These are phyloP conservation scores for Capsicum baccatum DNA, from an alignment of 257 asterid species.

Conservation along the genomic window DNA sequence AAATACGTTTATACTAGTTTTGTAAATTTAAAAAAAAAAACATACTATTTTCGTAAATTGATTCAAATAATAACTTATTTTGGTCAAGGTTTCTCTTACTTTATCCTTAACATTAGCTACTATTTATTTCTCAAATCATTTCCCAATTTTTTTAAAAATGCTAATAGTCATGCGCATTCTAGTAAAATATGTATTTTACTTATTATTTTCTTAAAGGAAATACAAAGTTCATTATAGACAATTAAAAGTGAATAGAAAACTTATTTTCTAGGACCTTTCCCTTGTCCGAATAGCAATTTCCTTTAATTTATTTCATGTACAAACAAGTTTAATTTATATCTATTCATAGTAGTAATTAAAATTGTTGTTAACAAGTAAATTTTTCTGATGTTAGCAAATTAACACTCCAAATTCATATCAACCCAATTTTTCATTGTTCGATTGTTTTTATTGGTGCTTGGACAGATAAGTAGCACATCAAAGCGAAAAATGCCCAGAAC, in stretches of 20 bases:
- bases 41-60: too few relatives aligned
- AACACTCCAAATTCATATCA: neutral
- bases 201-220: neutral
- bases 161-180: too few relatives aligned
- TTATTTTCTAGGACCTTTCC: neutral
- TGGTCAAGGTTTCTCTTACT: too few relatives aligned
- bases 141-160: too few relatives aligned
- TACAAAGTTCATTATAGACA: neutral
- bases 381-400: neutral
- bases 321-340: neutral
- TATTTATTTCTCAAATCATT: too few relatives aligned
- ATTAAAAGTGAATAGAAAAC: neutral
- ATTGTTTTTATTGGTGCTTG: neutral
- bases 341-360: neutral
- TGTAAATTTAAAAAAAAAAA: too few relatives aligned
- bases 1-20: too few relatives aligned
- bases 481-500: constrained; percentile 48
- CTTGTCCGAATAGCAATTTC: neutral
- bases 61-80: too few relatives aligned
- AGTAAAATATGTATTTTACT: neutral
- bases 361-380: constrained; percentile 1
- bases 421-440: neutral
- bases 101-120: too few relatives aligned
- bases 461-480: constrained; percentile 35
- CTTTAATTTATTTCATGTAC: neutral